Evolutionary conservation across 2,329 filamentous ascomycete species (phyloP).

Genomic region (Microascus cirrosus): DNA sequence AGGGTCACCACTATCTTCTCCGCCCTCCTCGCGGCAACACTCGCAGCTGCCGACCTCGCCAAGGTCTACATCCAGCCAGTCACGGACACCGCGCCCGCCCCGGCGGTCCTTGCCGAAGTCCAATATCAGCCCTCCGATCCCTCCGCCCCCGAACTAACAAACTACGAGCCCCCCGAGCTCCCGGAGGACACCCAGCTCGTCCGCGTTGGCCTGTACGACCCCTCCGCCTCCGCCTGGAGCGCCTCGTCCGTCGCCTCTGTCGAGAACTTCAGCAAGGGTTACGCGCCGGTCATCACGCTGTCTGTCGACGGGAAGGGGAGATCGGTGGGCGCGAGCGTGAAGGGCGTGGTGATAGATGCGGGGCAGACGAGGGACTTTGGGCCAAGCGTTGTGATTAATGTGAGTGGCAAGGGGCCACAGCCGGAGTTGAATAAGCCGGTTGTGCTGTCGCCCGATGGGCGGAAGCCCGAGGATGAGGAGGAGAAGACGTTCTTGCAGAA

Average conservation of each 20-base stretch:
- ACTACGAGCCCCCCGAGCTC: constrained; percentile 46
- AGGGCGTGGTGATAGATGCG: constrained; percentile 50
- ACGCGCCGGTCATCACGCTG: constrained; percentile 43
- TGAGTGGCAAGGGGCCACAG: constrained; percentile 36
- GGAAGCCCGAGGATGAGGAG: constrained; percentile 40
- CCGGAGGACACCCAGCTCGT: constrained; percentile 33
- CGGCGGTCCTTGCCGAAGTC: constrained; percentile 42
- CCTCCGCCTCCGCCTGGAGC: constrained; percentile 31
- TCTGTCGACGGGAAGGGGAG: constrained; percentile 28
- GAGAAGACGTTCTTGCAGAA: constrained; percentile 59
- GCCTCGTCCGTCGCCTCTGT: constrained; percentile 42
- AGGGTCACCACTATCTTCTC: constrained; percentile 26
- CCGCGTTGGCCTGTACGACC: constrained; percentile 47
- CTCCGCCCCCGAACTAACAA: constrained; percentile 32
- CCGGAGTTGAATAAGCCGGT: constrained; percentile 54
- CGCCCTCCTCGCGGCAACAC: constrained; percentile 28
- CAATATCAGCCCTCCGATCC: constrained; percentile 37
- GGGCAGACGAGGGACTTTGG: constrained; percentile 56
- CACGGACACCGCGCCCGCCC: constrained; percentile 15
- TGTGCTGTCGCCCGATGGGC: constrained; percentile 48
- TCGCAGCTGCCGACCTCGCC: constrained; percentile 29
- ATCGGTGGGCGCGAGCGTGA: constrained; percentile 38
- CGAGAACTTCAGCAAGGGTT: constrained; percentile 51
- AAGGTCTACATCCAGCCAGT: constrained; percentile 45
- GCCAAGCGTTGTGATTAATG: constrained; percentile 42